Evolutionary conservation across 306 rosid genomes (phyloP).

Genomic region (Casuarina cunninghamiana): DNA sequence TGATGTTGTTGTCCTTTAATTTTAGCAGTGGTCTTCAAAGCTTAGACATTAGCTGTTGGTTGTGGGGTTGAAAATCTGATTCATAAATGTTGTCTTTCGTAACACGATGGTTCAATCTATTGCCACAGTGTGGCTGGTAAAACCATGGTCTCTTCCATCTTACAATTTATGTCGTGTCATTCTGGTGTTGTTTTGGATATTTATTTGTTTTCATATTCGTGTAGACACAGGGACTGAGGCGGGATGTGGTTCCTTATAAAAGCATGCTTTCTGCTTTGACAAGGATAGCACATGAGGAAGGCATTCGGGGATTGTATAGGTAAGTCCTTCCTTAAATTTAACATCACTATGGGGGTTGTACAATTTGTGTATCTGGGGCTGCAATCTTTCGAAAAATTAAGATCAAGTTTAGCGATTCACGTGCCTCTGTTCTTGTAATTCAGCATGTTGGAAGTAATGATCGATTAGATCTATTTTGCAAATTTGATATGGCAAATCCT

Average conservation of each 20-base stretch:
- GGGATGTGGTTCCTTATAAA: slow-evolving; percentile 81
- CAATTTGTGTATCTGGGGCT: background rate
- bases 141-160: background rate
- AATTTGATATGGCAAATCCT: background rate
- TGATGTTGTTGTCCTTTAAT: background rate
- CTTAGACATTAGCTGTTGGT: background rate
- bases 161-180: background rate
- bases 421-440: background rate
- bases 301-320: slow-evolving; percentile 91
- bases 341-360: background rate
- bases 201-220: slow-evolving; percentile 25
- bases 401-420: background rate
- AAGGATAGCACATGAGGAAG: slow-evolving; percentile 88
- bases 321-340: slow-evolving; percentile 31
- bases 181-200: slow-evolving; percentile 12
- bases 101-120: background rate
- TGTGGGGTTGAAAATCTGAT: background rate
- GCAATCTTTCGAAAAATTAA: background rate
- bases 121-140: background rate
- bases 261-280: slow-evolving; percentile 77
- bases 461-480: background rate
- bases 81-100: background rate
- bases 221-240: slow-evolving; percentile 96
- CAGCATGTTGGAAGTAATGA: background rate
- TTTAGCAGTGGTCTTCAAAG: background rate